phyloP scores from a whole-genome alignment of 768 basidiomycete genomes.

The Mycena venus region DNA sequence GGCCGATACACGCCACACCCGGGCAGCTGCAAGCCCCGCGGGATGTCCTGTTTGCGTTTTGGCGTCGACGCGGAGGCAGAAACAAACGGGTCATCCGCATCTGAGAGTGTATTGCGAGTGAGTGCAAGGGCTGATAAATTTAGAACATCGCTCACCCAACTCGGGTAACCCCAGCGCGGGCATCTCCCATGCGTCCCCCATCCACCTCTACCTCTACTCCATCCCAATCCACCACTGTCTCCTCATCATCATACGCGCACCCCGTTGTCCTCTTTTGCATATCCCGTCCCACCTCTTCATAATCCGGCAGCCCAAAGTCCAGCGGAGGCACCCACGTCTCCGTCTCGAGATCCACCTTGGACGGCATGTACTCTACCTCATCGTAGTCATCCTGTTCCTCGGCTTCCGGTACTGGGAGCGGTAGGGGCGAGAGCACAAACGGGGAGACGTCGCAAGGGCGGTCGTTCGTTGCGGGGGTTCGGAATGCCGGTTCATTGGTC shows the following conservation, averaged over 20 bases:
- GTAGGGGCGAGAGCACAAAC: constrained; percentile 44
- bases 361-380: constrained; percentile 67
- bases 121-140: no score
- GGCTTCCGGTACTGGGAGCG: constrained; percentile 27
- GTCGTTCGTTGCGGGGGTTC: constrained; percentile 77
- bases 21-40: no score
- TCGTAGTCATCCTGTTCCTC: constrained; percentile 50
- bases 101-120: no score
- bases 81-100: no score
- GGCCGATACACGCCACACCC: no score
- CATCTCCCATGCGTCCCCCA: constrained; percentile 41
- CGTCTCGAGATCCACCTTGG: constrained; percentile 59
- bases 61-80: no score
- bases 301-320: constrained; percentile 61
- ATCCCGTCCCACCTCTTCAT: constrained; percentile 53
- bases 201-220: no score
- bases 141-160: no score
- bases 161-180: constrained; percentile 45
- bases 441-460: constrained; percentile 86
- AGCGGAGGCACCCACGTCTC: constrained; percentile 51
- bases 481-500: constrained; percentile 51
- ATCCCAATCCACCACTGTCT: constrained; percentile 44
- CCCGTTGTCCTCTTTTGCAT: constrained; percentile 51
- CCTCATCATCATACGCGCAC: constrained; percentile 46
- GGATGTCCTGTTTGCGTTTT: no score